Base-by-base conservation (phyloP, 176 grass and related monocot genomes). In the Leersia perrieri region DNA sequence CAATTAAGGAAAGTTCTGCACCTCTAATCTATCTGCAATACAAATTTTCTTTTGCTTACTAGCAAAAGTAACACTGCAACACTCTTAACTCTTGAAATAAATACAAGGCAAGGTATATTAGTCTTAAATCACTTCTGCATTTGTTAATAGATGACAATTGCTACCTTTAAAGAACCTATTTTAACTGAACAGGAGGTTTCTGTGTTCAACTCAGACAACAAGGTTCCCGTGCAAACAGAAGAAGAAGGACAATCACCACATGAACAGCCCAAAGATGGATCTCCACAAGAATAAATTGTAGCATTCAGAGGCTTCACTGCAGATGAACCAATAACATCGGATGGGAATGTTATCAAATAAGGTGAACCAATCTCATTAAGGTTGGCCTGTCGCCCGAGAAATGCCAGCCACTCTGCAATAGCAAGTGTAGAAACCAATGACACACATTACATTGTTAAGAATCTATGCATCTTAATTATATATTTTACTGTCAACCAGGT, bases 161-260 rank as follows among this genome's bases (percentile, higher is more conserved):
- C 4, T 88, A 99, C 96, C 96, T 86, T 99, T 65, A 95, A 74
- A 85, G 92, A 93, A 73, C 88, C 90, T 82, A 95, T 86, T 75
- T 86, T 93, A 82, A 99, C 44, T 58, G 84, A 87, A 72, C 96
- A 99, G 33, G 88, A 88, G 69, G 68, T 83, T 55, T 86, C 86
- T 60, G 60, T 71, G 65, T 74, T 85, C 39, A 61, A 40, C 81
- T 87, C 53, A 70, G 84, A 73, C 35, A 60, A 39, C 41, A 73
- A 68, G 77, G 90, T 91, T 71, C 78, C 89, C 63, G 34, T 63
- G 74, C 96, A 99, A 77, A 78, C 92, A 86, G 82, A 74, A 82
- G 92, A 89, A 60, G 90, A 93, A 74, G 92, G 96, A 75, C 96
- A 99, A 82, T 99, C 96, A n/a, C 96, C 96, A 51, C 96, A 99